Percentiles rank a stretch among this genome's conserved stretches.
Conservation (phyloP, 768 basidiomycete genomes). For the Ramaria rubella region DNA sequence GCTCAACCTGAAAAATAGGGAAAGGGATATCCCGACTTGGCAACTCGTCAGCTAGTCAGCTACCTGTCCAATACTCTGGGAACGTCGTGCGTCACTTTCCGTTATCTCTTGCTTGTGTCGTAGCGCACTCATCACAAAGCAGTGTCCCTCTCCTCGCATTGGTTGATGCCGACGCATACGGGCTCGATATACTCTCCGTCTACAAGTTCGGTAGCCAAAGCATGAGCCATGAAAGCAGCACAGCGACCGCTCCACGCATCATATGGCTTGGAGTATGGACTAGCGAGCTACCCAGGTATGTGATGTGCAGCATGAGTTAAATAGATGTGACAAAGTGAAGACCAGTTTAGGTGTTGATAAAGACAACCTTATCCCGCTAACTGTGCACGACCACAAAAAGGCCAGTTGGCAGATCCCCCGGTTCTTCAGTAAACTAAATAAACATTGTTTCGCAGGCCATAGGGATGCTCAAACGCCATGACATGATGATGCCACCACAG, state of each 20-base stretch:
- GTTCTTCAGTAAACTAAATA: too few relatives aligned
- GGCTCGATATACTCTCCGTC: conserved; percentile 84
- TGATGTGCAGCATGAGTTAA: neutral
- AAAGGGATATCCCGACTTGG: conserved; percentile 94
- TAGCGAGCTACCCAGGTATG: conserved; percentile 61
- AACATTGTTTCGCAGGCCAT: conserved; percentile 46
- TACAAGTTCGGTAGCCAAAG: conserved; percentile 75
- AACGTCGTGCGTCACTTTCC: conserved; percentile 35
- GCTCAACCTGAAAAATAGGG: conserved; percentile 47
- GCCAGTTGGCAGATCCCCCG: conserved; percentile 22
- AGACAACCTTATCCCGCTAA: conserved; percentile 62
- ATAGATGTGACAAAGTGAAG: neutral
- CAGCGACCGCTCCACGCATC: conserved; percentile 60
- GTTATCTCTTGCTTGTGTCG: neutral
- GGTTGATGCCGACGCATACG: conserved; percentile 90
- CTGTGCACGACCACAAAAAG: conserved; percentile 68
- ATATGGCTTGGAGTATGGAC: conserved; percentile 76
- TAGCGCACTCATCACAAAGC: neutral
- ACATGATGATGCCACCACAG: conserved; percentile 39
- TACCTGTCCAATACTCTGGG: conserved; percentile 64
- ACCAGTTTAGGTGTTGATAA: conserved; percentile 52
- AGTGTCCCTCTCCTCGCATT: conserved; percentile 75
- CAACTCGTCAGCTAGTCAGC: conserved; percentile 79
- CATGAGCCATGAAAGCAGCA: conserved; percentile 64
- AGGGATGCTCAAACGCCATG: conserved; percentile 47